Percentiles rank a stretch among this genome's conserved stretches.
Evolutionary conservation across 371 early-diverging fungal species (phyloP).

Genomic region (Coemansia sp.): DNA sequence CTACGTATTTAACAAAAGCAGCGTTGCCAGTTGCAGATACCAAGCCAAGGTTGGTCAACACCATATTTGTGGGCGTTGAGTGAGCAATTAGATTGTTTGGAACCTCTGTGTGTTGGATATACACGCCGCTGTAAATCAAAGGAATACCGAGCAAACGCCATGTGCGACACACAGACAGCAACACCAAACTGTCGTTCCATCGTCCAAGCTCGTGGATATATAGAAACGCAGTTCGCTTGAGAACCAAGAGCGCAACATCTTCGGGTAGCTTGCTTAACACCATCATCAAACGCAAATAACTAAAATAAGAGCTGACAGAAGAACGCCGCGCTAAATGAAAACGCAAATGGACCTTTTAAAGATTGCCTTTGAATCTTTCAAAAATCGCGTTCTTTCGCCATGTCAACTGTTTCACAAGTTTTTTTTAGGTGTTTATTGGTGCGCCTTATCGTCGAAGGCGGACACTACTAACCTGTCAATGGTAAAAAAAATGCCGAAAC

Average conservation of each 20-base stretch:
- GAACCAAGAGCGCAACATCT: slow-evolving; percentile 3
- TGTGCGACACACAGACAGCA: slow-evolving; percentile 6
- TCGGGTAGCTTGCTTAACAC: slow-evolving; percentile 1
- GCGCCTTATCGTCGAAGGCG: too few relatives aligned
- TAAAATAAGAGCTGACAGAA: neutral
- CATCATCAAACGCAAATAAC: neutral
- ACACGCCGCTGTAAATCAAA: slow-evolving; percentile 5
- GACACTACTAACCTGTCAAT: too few relatives aligned
- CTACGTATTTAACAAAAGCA: neutral
- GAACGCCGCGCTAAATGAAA: neutral
- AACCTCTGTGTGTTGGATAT: neutral
- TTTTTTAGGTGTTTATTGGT: too few relatives aligned
- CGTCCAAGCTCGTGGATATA: neutral
- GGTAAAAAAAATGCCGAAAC: too few relatives aligned
- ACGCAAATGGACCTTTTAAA: neutral
- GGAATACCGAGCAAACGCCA: slow-evolving; percentile 6
- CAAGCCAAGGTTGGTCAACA: slow-evolving; percentile 4
- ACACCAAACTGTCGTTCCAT: slow-evolving; percentile 2
- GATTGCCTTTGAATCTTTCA: too few relatives aligned
- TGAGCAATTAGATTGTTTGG: neutral
- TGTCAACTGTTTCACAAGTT: too few relatives aligned
- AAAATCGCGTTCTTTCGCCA: too few relatives aligned
- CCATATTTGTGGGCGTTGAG: neutral
- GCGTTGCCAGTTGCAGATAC: neutral
- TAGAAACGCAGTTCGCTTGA: neutral